Evolutionary conservation across 78 protist species (phyloP).

Genomic region (Cavenderia fasciculata): DNA sequence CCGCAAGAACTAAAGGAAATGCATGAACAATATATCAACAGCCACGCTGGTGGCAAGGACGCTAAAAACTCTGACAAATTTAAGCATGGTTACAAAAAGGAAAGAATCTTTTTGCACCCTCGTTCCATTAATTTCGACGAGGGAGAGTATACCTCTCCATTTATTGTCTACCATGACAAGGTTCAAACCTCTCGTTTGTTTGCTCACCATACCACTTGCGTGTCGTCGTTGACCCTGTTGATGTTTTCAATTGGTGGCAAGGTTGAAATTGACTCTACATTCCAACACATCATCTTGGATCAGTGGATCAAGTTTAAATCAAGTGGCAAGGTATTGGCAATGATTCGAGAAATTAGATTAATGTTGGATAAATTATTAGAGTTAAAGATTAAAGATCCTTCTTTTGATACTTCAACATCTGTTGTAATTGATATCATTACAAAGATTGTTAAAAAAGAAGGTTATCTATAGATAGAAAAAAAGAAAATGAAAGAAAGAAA

Average conservation of each 20-base stretch:
- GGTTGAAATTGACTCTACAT: conserved; percentile 12
- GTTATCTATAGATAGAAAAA: conserved; percentile 21
- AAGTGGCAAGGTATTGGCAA: conserved; percentile 42
- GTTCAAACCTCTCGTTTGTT: conserved; percentile 60
- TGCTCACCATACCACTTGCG: conserved; percentile 69
- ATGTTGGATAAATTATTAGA: conserved; percentile 34
- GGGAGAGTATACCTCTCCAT: conserved; percentile 60
- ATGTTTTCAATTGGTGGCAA: conserved; percentile 85
- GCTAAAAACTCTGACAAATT: background rate
- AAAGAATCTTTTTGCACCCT: conserved; percentile 74
- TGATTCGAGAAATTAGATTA: conserved; percentile 43
- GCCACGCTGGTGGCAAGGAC: no score
- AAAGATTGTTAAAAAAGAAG: conserved; percentile 51
- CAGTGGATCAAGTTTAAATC: conserved; percentile 78
- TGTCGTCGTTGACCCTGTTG: conserved; percentile 82
- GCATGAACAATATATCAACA: no score
- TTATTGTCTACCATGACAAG: conserved; percentile 66
- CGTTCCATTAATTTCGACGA: conserved; percentile 59
- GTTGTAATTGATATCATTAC: conserved; percentile 56
- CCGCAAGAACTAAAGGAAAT: no score
- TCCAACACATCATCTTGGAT: conserved; percentile 55
- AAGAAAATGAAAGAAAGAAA: background rate
- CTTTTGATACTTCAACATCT: conserved; percentile 19
- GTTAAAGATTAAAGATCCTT: conserved; percentile 53
- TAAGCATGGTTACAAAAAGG: background rate